phyloP scores from a whole-genome alignment of 345 rosid genomes.

The Arabis hirsuta region DNA sequence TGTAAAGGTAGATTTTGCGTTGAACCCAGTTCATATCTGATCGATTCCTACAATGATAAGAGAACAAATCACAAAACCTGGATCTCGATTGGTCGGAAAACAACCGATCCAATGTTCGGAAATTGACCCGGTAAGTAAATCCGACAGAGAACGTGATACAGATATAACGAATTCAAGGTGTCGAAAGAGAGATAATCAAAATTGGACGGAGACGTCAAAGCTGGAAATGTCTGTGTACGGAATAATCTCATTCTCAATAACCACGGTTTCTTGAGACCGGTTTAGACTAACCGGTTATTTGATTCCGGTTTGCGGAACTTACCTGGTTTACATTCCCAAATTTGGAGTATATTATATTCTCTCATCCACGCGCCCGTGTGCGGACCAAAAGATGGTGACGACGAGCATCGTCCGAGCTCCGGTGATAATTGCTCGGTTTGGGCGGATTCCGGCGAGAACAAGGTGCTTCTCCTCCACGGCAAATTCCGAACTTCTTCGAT shows the following conservation, averaged over 20 bases:
- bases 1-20: conserved; percentile 93
- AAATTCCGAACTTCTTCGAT: conserved; percentile 62
- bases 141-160: background rate
- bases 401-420: conserved; percentile 41
- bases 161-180: background rate
- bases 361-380: background rate
- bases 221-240: conserved; percentile 25
- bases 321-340: conserved; percentile 4
- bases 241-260: background rate
- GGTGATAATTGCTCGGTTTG: conserved; percentile 36
- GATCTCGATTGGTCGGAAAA: conserved; percentile 3
- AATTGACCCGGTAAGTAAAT: conserved; percentile 5
- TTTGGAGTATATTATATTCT: background rate
- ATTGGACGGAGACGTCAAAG: conserved; percentile 27
- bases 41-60: conserved; percentile 15
- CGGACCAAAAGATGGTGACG: conserved; percentile 45
- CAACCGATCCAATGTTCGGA: conserved; percentile 5
- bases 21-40: conserved; percentile 90
- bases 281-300: background rate
- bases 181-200: conserved; percentile 22
- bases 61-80: conserved; percentile 9
- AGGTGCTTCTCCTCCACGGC: conserved; percentile 48
- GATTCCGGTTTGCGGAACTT: background rate
- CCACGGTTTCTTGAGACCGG: conserved; percentile 13
- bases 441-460: background rate